Evolutionary conservation across 2,329 filamentous ascomycete genomes (phyloP).

Genomic region (Pseudocercospora vitis): DNA sequence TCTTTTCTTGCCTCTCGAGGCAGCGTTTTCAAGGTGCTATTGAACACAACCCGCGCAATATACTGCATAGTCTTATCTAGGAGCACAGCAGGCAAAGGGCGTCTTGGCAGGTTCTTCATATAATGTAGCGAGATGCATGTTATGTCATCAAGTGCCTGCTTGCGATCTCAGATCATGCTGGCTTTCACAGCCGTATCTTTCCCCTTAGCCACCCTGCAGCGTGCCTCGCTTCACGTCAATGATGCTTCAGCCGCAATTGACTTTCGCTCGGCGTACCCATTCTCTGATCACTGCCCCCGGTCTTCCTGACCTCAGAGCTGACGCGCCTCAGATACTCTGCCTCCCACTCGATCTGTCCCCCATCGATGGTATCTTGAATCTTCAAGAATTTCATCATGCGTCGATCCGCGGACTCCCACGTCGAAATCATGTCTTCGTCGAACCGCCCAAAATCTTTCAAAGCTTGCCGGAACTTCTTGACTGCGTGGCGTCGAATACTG

Average conservation of each 20-base stretch:
- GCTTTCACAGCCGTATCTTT: too few species aligned
- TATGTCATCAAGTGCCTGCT: too few species aligned
- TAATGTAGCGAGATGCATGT: too few species aligned
- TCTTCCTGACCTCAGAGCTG: not conserved
- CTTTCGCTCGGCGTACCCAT: too few species aligned
- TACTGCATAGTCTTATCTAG: not conserved
- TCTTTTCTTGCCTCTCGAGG: not conserved
- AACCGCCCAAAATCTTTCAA: too few species aligned
- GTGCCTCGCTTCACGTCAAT: too few species aligned
- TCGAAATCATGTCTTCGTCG: not conserved
- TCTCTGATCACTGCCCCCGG: too few species aligned
- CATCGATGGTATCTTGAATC: not conserved
- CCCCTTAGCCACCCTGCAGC: too few species aligned
- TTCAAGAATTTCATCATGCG: not conserved
- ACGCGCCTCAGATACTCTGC: slow-evolving; percentile 1
- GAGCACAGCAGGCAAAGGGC: not conserved
- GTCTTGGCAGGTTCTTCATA: too few species aligned
- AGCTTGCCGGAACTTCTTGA: not conserved
- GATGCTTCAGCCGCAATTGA: too few species aligned
- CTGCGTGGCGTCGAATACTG: not conserved
- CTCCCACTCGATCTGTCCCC: slow-evolving; percentile 2
- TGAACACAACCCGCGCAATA: not conserved
- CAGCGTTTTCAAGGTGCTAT: not conserved
- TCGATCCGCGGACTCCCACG: too few species aligned
- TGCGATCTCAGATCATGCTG: too few species aligned